A percentile compares a stretch with the other conserved stretches of the same genome.
Conservation (phyloP, 2,329 filamentous ascomycete genomes). For the Fragosphaeria purpurea region DNA sequence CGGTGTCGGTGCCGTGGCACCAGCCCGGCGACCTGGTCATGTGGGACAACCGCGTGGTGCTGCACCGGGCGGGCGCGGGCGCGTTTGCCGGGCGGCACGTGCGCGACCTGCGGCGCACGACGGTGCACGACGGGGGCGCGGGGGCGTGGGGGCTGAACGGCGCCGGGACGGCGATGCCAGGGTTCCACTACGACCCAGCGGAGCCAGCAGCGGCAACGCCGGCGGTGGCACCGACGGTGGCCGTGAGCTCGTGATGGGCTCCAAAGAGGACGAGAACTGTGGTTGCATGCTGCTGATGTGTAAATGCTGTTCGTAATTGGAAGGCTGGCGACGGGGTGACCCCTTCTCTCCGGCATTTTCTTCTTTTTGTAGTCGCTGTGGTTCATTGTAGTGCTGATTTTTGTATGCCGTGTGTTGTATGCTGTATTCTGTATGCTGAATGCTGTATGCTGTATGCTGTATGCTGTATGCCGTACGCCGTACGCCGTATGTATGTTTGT, state of each 20-base stretch:
- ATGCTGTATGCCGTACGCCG: too few species aligned
- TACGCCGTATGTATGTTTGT: too few species aligned
- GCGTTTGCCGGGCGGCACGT: constrained; percentile 36
- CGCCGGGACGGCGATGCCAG: constrained; percentile 15
- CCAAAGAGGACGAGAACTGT: not conserved
- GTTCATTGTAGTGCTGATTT: too few species aligned
- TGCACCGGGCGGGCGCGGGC: constrained; percentile 43
- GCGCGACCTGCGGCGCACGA: constrained; percentile 46
- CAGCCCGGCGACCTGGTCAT: constrained; percentile 40
- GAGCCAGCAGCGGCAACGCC: not conserved
- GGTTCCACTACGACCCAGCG: constrained; percentile 9
- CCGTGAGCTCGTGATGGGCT: not conserved
- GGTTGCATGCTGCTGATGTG: too few species aligned
- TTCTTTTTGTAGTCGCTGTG: too few species aligned
- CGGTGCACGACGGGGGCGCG: constrained; percentile 37
- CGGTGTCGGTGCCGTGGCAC: constrained; percentile 36
- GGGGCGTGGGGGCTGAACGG: constrained; percentile 29
- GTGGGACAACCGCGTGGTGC: constrained; percentile 49
- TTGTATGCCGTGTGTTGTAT: too few species aligned
- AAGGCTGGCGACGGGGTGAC: too few species aligned
- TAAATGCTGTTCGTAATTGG: too few species aligned
- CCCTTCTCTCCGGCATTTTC: too few species aligned
- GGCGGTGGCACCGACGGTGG: not conserved
- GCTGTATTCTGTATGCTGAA: too few species aligned
- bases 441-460: too few species aligned